A percentile compares a stretch with the other conserved stretches of the same genome.
Evolutionary conservation across 169 alveolate genomes (phyloP).

Genomic region (Plasmodium falciparum): DNA sequence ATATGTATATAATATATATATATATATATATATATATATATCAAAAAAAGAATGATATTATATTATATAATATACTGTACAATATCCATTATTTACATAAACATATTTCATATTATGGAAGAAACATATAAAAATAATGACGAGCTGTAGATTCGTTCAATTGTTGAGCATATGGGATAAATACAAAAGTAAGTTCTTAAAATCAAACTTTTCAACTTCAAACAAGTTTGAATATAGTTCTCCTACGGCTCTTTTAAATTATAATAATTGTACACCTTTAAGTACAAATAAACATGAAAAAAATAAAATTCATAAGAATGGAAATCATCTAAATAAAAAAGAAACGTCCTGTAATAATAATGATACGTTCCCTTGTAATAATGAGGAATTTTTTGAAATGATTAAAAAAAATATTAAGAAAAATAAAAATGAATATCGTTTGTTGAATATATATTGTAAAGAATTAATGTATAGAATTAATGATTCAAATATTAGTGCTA

Average conservation of each 20-base stretch:
- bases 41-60: no score
- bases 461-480: constrained; percentile 37
- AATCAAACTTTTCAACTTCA: constrained; percentile 3
- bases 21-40: no score
- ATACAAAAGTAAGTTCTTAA: neutral
- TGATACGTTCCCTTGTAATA: constrained; percentile 15
- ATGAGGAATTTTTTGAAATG: constrained; percentile 32
- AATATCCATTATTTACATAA: no score
- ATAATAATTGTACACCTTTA: constrained; percentile 15
- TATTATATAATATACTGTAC: no score
- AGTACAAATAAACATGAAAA: neutral
- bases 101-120: no score
- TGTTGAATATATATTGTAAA: constrained; percentile 46
- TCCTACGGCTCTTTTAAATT: neutral
- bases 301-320: neutral
- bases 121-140: constrained; percentile 6
- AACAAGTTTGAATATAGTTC: constrained; percentile 54
- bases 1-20: no score
- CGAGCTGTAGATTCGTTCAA: constrained; percentile 1
- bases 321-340: neutral
- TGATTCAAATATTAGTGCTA: constrained; percentile 25
- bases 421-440: constrained; percentile 25
- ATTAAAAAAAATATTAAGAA: constrained; percentile 34
- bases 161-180: neutral
- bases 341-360: neutral